phyloP scores from a whole-genome alignment of 352 stramenopile genomes.

The Phytophthora macrochlamydospora region DNA sequence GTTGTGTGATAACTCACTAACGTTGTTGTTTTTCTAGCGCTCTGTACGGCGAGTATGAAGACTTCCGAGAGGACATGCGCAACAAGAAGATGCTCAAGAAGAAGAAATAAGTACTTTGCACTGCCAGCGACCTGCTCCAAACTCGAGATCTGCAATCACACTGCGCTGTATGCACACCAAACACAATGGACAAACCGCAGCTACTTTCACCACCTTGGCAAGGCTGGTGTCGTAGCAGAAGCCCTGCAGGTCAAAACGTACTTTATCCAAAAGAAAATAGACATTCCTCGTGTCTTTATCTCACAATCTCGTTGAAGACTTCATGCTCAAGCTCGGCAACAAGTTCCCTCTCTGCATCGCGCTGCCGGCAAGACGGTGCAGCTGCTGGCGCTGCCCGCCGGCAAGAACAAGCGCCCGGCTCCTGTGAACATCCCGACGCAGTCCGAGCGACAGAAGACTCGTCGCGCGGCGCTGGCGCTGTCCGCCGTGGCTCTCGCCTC shows the following conservation, averaged over 20 bases:
- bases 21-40: slow-evolving; percentile 41
- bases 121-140: background rate
- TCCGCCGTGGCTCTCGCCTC: slow-evolving; percentile 34
- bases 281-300: background rate
- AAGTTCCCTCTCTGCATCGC: slow-evolving; percentile 22
- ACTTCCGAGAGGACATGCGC: slow-evolving; percentile 82
- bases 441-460: slow-evolving; percentile 17
- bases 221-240: no score
- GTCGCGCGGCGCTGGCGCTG: slow-evolving; percentile 24
- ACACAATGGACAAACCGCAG: background rate
- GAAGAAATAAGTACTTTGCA: slow-evolving; percentile 47
- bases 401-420: slow-evolving; percentile 17
- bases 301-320: background rate
- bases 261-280: background rate
- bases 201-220: background rate
- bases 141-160: background rate
- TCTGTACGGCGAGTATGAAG: slow-evolving; percentile 82
- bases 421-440: slow-evolving; percentile 30
- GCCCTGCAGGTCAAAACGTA: background rate
- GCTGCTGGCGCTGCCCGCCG: slow-evolving; percentile 30
- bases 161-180: slow-evolving; percentile 4
- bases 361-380: slow-evolving; percentile 32
- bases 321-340: slow-evolving; percentile 27
- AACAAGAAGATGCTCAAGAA: slow-evolving; percentile 86
- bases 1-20: background rate